phyloP scores from a whole-genome alignment of 108 stramenopile genomes.

The Conticribra guillardii region DNA sequence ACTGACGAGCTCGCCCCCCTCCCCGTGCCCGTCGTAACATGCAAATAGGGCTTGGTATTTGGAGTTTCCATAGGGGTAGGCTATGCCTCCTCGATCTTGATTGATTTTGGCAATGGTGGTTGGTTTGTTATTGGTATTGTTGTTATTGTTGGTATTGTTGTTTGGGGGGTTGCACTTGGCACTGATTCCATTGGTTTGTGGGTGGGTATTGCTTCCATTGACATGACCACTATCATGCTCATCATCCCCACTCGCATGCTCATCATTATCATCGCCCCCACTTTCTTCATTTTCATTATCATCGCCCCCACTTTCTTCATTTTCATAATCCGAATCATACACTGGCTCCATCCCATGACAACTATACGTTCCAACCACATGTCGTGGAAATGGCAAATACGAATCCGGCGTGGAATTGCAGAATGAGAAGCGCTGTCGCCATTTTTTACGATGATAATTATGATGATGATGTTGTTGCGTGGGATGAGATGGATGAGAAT shows the following conservation, averaged over 20 bases:
- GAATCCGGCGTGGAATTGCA: slow-evolving; percentile 28
- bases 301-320: slow-evolving; percentile 28
- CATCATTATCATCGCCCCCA: not conserved
- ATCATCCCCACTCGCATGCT: not conserved
- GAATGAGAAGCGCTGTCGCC: slow-evolving; percentile 50
- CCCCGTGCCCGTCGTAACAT: slow-evolving; percentile 93
- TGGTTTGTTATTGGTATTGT: not conserved
- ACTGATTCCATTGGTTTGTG: no score
- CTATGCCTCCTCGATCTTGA: slow-evolving; percentile 95
- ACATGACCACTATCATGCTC: no score
- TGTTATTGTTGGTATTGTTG: not conserved
- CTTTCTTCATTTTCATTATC: slow-evolving; percentile 49
- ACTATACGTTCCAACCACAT: slow-evolving; percentile 85
- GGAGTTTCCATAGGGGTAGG: slow-evolving; percentile 87
- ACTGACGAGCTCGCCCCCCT: slow-evolving; percentile 91
- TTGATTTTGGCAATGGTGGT: slow-evolving; percentile 87
- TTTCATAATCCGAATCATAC: slow-evolving; percentile 60
- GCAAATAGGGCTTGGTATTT: slow-evolving; percentile 82
- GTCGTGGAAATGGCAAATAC: slow-evolving; percentile 66
- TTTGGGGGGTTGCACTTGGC: no score
- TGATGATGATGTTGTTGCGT: not conserved
- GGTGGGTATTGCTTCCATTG: no score
- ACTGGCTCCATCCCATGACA: slow-evolving; percentile 98
- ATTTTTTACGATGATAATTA: slow-evolving; percentile 33
- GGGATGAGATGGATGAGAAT: slow-evolving; percentile 17